phyloP scores from a whole-genome alignment of 164 flowering plant species.

The Magnolia officinalis region DNA sequence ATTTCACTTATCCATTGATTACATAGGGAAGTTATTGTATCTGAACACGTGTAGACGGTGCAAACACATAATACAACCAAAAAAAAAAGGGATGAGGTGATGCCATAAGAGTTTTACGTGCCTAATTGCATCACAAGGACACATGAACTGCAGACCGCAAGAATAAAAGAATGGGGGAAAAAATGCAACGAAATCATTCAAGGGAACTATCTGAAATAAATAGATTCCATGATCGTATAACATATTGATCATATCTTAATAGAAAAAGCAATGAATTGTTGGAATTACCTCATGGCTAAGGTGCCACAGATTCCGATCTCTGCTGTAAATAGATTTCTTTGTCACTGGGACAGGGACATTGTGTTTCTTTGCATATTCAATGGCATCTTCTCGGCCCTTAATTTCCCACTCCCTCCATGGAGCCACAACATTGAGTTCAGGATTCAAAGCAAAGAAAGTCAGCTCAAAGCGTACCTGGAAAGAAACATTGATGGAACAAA shows the following conservation, averaged over 20 bases:
- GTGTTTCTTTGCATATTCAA: slow-evolving; percentile 93
- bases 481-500: background rate
- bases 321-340: slow-evolving; percentile 93
- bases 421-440: slow-evolving; percentile 88
- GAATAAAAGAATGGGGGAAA: too few relatives aligned
- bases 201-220: too few relatives aligned
- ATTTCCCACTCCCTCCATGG: slow-evolving; percentile 99
- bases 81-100: too few relatives aligned
- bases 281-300: slow-evolving; percentile 88
- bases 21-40: too few relatives aligned
- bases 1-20: too few relatives aligned
- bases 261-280: background rate
- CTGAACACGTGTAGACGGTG: too few relatives aligned
- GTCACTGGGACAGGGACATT: slow-evolving; percentile 94
- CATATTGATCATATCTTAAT: background rate
- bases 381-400: slow-evolving; percentile 90
- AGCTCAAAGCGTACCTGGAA: slow-evolving; percentile 93
- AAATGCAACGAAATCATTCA: too few relatives aligned
- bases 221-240: background rate
- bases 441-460: slow-evolving; percentile 87
- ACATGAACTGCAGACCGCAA: too few relatives aligned
- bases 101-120: too few relatives aligned
- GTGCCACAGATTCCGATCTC: slow-evolving; percentile 96
- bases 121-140: too few relatives aligned
- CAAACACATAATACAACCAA: too few relatives aligned